Base-by-base conservation (phyloP, 371 early-diverging fungal species). In the Nosema muscidifuracis region DNA sequence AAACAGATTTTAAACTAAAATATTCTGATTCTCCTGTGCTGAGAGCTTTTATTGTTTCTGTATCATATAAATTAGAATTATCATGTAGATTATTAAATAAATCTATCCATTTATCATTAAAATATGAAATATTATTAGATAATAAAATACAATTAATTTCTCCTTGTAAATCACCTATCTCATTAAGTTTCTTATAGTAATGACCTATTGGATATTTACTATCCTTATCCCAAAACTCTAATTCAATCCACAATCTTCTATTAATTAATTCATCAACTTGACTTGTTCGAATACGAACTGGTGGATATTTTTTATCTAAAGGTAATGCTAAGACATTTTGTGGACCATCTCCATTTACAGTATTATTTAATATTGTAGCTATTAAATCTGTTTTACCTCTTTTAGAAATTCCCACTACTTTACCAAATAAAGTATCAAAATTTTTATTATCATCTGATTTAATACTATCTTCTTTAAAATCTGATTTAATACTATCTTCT, bases 301-400 rank as follows among this genome's bases (percentile, higher is more conserved):
- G 34, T 24, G 76, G 78, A 57, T 72, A 64, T 58, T 57, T 74
- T 38, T 36, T 71, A 31, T 80, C 65, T 28, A 80, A 65, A 1
- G 80, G 75, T 36, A 51, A 36, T 3, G 78, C 58, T 16, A 71
- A 56, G 0, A 72, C 71, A 63, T 68, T 56, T 42, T 67, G 65
- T 18, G 69, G 10, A 18, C 70, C 64, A 16, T 15, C 44, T 43
- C 61, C 67, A 43, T 56, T 62, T 12, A 56, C 50, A 38, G 53
- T 60, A 43, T 24, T 28, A 34, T 58, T 36, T 13, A 57, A 18
- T 22, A 77, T 44, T 16, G 71, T 74, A 18, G 71, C 77, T 22
- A 68, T 40, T 15, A 67, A 13, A 38, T n/a, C 26, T 3, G 38
- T 66, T 16, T 53, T 63, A 30, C 44, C 70, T 56, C 73, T 71